Evolutionary conservation across 2,329 filamentous ascomycete species (phyloP).

Genomic region (Stenocarpella maydis): DNA sequence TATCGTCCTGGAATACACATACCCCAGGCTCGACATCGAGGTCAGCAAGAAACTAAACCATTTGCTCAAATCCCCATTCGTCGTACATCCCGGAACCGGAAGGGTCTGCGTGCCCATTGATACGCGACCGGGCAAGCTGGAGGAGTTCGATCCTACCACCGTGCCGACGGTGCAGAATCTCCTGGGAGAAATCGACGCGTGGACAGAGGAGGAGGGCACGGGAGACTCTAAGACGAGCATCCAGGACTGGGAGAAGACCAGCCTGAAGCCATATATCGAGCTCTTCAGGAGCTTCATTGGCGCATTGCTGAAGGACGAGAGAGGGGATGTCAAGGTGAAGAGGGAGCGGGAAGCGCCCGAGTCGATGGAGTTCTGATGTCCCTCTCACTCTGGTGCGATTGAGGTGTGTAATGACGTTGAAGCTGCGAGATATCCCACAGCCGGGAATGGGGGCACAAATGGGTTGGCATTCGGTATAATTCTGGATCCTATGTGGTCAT

Average conservation of each 20-base stretch:
- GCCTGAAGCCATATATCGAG: conserved; percentile 90
- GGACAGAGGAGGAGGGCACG: conserved; percentile 60
- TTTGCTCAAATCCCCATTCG: conserved; percentile 95
- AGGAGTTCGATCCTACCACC: conserved; percentile 83
- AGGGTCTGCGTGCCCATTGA: conserved; percentile 97
- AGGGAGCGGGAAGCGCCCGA: conserved; percentile 61
- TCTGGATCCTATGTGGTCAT: conserved; percentile 30
- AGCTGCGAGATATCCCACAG: background rate
- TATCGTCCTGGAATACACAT: conserved; percentile 96
- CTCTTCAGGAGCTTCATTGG: conserved; percentile 86
- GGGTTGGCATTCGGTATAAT: conserved; percentile 30
- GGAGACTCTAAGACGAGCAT: conserved; percentile 52
- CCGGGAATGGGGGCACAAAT: background rate
- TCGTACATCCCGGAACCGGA: conserved; percentile 93
- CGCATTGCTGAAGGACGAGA: conserved; percentile 79
- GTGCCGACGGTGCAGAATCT: conserved; percentile 91
- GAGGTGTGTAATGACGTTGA: background rate
- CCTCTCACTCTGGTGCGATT: background rate
- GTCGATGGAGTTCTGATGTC: conserved; percentile 60
- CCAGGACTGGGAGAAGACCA: conserved; percentile 97
- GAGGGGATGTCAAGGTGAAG: conserved; percentile 60
- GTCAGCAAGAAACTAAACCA: conserved; percentile 98
- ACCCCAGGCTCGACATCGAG: conserved; percentile 94
- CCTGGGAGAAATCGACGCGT: conserved; percentile 85
- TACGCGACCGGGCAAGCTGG: conserved; percentile 62